Percentiles rank a stretch among this genome's conserved stretches.
Evolutionary conservation across 2,329 filamentous ascomycete species (phyloP).

Genomic region (Fusarium sp.): DNA sequence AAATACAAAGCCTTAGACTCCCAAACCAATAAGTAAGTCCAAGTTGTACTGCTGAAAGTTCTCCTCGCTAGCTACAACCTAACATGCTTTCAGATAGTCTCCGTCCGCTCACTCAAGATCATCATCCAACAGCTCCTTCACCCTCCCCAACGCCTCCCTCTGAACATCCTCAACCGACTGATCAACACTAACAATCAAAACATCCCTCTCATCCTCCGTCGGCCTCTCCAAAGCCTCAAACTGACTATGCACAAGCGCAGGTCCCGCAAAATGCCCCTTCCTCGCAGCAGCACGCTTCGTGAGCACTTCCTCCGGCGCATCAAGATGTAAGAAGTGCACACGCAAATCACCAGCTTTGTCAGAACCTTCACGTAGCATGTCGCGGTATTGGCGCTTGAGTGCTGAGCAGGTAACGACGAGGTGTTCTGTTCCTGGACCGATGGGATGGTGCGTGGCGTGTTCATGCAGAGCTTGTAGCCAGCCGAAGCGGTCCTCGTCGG

Average conservation of each 20-base stretch:
- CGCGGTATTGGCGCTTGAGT: slow-evolving; percentile 15
- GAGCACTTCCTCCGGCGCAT: slow-evolving; percentile 20
- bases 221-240: slow-evolving; percentile 15
- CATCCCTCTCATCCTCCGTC: neutral
- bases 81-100: neutral
- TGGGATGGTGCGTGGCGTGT: slow-evolving; percentile 15
- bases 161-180: slow-evolving; percentile 15
- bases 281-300: slow-evolving; percentile 5
- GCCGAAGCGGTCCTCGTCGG: slow-evolving; percentile 8
- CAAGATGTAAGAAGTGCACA: slow-evolving; percentile 21
- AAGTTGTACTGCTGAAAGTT: fast-evolving
- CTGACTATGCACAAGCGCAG: slow-evolving; percentile 16
- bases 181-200: slow-evolving; percentile 16
- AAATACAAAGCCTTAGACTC: neutral
- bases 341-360: slow-evolving; percentile 17
- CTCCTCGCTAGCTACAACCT: no score
- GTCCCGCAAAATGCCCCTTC: slow-evolving; percentile 16
- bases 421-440: slow-evolving; percentile 19
- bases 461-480: slow-evolving; percentile 15
- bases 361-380: slow-evolving; percentile 17
- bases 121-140: slow-evolving; percentile 6
- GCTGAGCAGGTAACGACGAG: slow-evolving; percentile 30
- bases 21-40: neutral
- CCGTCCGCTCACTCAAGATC: neutral
- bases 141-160: slow-evolving; percentile 10